Evolutionary conservation across 2,329 filamentous ascomycete genomes (phyloP).

Genomic region (Trichoderma koningii): DNA sequence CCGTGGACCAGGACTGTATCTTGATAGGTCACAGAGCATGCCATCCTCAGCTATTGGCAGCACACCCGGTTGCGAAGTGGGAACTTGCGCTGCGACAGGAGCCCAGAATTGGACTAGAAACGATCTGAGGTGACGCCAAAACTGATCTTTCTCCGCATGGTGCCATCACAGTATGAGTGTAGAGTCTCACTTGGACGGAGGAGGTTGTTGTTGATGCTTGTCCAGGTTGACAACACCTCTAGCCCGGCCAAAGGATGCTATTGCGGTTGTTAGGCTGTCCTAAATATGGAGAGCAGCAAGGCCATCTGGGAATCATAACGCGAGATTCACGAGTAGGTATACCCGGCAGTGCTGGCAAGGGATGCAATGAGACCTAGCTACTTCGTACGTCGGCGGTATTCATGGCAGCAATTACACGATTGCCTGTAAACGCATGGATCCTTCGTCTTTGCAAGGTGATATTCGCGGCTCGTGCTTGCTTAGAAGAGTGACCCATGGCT

Average conservation of each 20-base stretch:
- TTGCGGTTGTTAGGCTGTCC: slow-evolving; percentile 4
- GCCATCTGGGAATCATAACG: neutral
- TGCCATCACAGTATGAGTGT: neutral
- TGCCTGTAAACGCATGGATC: slow-evolving; percentile 7
- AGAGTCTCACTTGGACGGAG: slow-evolving; percentile 7
- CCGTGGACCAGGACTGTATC: neutral
- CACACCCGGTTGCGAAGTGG: slow-evolving; percentile 2
- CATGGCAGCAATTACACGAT: neutral
- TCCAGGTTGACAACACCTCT: slow-evolving; percentile 1
- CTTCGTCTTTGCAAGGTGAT: slow-evolving; percentile 12
- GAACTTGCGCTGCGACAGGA: slow-evolving; percentile 2
- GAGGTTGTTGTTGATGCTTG: slow-evolving; percentile 15
- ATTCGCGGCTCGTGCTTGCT: neutral
- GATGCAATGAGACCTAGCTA: neutral
- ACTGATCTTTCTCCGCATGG: neutral
- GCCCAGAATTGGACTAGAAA: slow-evolving; percentile 1
- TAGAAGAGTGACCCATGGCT: neutral
- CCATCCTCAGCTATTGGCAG: neutral
- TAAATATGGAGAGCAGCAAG: slow-evolving; percentile 3
- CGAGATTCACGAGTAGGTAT: neutral
- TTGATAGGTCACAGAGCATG: neutral
- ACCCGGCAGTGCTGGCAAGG: slow-evolving; percentile 12
- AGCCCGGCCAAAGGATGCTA: slow-evolving; percentile 1
- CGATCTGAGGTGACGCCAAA: slow-evolving; percentile 2
- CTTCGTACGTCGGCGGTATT: neutral